Conservation (phyloP, 1,284 basidiomycete species). For the Rhizoctonia solani region DNA sequence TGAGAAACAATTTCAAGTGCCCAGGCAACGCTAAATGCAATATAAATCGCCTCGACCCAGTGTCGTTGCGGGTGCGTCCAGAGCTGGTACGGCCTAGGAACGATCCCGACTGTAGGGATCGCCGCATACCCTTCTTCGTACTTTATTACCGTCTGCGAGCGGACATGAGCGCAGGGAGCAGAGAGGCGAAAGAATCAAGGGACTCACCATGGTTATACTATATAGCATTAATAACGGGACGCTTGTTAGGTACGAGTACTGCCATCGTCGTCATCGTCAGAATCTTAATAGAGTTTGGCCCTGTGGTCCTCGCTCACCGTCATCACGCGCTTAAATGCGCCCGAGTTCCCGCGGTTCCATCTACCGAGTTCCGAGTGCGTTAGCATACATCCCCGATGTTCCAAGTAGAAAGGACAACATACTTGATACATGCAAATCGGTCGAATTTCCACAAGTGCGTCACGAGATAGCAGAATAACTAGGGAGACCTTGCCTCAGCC, state of each 20-base stretch:
- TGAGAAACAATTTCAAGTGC: constrained; percentile 38
- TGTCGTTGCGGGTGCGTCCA: constrained; percentile 30
- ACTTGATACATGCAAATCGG: constrained; percentile 33
- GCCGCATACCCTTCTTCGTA: constrained; percentile 35
- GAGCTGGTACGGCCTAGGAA: constrained; percentile 36
- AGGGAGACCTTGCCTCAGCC: background rate
- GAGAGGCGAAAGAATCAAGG: background rate
- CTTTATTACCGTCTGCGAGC: constrained; percentile 35
- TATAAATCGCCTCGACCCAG: constrained; percentile 36
- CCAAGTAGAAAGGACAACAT: background rate
- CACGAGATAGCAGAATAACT: constrained; percentile 32
- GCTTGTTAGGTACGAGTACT: constrained; percentile 37
- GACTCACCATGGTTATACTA: constrained; percentile 34
- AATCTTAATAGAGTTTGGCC: background rate
- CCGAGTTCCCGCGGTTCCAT: constrained; percentile 29
- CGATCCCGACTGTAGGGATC: constrained; percentile 24
- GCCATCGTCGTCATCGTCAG: background rate
- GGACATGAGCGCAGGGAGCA: background rate
- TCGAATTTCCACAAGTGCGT: constrained; percentile 37
- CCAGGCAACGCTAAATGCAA: constrained; percentile 37
- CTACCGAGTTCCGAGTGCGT: constrained; percentile 5
- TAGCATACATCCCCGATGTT: background rate
- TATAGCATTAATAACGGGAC: constrained; percentile 33
- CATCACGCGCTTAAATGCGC: constrained; percentile 37
- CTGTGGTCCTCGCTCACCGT: constrained; percentile 23